Base-by-base conservation (phyloP, 768 basidiomycete genomes). In the Phylloporus sp. region DNA sequence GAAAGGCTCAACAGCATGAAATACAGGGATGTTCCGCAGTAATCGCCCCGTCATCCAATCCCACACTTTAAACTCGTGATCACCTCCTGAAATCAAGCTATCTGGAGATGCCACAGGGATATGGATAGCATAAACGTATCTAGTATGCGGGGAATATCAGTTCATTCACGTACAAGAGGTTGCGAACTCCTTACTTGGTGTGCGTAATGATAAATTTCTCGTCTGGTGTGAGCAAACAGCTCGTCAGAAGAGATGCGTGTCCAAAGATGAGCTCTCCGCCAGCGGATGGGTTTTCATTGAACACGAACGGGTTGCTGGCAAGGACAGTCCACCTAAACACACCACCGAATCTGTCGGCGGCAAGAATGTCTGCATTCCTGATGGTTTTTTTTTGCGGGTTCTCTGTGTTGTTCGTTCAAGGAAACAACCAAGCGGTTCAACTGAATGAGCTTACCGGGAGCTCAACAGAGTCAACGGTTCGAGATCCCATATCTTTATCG, bases 321-420 rank as follows among this genome's bases (percentile, higher is more conserved):
- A 15, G 45, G 15, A 34, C 32, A 34, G 55, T 73, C 48, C 45
- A 88, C 91, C 82, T 82, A 72, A 93, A 95, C 35, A 95, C 80
- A 63, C 97, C 95, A 0, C 95, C 95, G 56, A 97, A 95, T 70
- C 97, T 97, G 70, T 99, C 95, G 2, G 91, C 82, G 12, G 91
- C 82, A 2, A 97, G 67, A 52, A 99, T 84, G 0, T 78, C 82
- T 0, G 77, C 79, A 39, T 84, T 76, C 5, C 63, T 70, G 0
- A 85, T 83, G 59, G 97, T 84, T 0, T 70, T 86, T 85, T 71
- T 97, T 97, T 0, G 88, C 84, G 2, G 95, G 74, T 54, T 89
- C 85, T 41, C 95, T 94, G 48, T 29, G 13, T 47, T 35, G 24
- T 39, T 22, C 24, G 26, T 20, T 52, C 50, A 44, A 35, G 48